phyloP scores from a whole-genome alignment of 164 flowering plant species.

The Liriodendron chinense region DNA sequence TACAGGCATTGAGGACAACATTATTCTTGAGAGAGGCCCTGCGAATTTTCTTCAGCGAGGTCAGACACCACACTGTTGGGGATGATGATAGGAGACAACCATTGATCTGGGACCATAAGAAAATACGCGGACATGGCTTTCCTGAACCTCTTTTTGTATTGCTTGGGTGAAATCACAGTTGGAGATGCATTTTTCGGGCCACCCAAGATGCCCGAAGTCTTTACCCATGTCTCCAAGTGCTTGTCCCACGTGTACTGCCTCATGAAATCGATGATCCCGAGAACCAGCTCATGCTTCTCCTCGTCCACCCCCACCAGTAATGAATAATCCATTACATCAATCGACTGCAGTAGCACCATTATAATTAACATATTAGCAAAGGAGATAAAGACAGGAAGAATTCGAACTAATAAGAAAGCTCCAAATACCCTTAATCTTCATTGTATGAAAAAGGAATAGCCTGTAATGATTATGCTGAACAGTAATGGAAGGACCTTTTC shows the following conservation, averaged over 20 bases:
- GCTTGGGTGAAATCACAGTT: conserved; percentile 97
- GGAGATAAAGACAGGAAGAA: background rate
- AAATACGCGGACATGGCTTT: conserved; percentile 98
- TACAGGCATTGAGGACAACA: conserved; percentile 20
- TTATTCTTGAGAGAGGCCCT: conserved; percentile 40
- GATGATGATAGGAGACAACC: conserved; percentile 67
- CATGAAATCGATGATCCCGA: conserved; percentile 97
- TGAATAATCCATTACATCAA: conserved; percentile 97
- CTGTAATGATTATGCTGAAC: background rate
- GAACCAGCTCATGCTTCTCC: conserved; percentile 84
- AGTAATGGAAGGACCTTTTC: background rate
- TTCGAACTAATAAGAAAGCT: too few relatives aligned
- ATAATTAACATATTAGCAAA: background rate
- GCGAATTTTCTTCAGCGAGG: conserved; percentile 53
- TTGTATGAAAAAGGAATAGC: background rate
- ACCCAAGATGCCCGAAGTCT: conserved; percentile 91
- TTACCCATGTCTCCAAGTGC: conserved; percentile 98
- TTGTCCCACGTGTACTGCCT: conserved; percentile 99
- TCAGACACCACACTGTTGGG: conserved; percentile 64
- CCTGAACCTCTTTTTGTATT: conserved; percentile 94
- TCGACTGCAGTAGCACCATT: conserved; percentile 47
- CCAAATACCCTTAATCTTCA: background rate
- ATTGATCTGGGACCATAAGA: conserved; percentile 92
- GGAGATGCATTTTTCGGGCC: conserved; percentile 82
- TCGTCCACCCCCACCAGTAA: conserved; percentile 92